A percentile compares a stretch with the other conserved stretches of the same genome.
Conservation (phyloP, 305 asterid species). For the Rubia peregrina region DNA sequence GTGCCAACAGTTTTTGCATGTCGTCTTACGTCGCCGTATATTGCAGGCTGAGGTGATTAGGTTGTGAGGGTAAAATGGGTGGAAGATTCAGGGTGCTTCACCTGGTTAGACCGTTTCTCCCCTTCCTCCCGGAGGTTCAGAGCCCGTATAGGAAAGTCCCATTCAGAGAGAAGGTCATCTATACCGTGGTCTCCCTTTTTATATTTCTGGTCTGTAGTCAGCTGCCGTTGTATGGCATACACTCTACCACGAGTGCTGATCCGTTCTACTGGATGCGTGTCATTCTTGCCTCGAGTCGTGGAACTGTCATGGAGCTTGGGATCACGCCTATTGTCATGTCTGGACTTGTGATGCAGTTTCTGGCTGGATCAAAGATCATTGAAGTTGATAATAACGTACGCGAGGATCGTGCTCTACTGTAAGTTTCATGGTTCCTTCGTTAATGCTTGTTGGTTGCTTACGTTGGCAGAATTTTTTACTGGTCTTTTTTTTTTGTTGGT, state of each 20-base stretch:
- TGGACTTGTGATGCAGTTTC: constrained; percentile 71
- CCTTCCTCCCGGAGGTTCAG: constrained; percentile 85
- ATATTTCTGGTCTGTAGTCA: constrained; percentile 86
- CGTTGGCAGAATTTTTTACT: constrained; percentile 6
- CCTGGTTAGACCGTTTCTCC: constrained; percentile 78
- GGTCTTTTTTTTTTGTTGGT: constrained; percentile 10
- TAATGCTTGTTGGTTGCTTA: neutral
- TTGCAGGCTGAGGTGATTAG: constrained; percentile 33
- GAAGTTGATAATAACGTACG: constrained; percentile 82
- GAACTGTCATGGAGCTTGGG: constrained; percentile 91
- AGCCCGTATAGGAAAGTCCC: constrained; percentile 77
- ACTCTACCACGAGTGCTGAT: constrained; percentile 87
- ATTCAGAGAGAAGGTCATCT: constrained; percentile 76
- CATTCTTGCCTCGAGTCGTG: constrained; percentile 82
- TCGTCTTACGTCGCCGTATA: neutral
- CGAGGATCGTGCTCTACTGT: constrained; percentile 83
- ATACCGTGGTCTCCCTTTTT: constrained; percentile 71
- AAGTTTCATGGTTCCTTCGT: constrained; percentile 22
- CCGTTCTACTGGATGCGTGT: constrained; percentile 97
- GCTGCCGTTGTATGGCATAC: constrained; percentile 83
- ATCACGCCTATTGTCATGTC: constrained; percentile 84
- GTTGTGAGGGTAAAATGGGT: constrained; percentile 45
- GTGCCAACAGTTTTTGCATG: too few relatives aligned
- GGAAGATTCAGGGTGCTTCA: constrained; percentile 89
- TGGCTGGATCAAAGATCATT: constrained; percentile 75